Evolutionary conservation across 1,139 yeast species (phyloP).

Genomic region (Taiozyma sp.): DNA sequence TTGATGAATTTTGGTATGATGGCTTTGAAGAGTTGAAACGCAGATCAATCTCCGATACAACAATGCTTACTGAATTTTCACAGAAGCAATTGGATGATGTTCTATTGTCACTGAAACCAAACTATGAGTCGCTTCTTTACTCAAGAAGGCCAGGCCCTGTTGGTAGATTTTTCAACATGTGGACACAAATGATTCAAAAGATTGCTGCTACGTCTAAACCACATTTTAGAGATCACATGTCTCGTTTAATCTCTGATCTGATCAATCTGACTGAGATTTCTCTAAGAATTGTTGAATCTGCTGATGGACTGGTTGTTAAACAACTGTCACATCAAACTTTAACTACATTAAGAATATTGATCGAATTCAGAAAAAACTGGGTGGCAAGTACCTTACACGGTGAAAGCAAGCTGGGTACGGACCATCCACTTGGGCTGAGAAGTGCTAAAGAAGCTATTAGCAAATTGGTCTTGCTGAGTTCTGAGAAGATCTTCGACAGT

Average conservation of each 20-base stretch:
- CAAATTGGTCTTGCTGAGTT: slow-evolving; percentile 31
- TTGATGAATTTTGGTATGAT: slow-evolving; percentile 13
- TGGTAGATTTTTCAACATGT: slow-evolving; percentile 5
- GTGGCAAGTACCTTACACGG: not conserved
- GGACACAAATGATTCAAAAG: slow-evolving; percentile 5
- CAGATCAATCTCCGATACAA: slow-evolving; percentile 7
- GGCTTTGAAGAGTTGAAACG: slow-evolving; percentile 7
- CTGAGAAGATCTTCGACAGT: slow-evolving; percentile 23
- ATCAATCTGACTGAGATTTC: slow-evolving; percentile 65
- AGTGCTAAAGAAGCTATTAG: slow-evolving; percentile 28
- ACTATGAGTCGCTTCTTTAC: slow-evolving; percentile 4
- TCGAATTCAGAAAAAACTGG: slow-evolving; percentile 36
- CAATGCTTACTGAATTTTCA: slow-evolving; percentile 1
- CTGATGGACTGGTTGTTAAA: slow-evolving; percentile 38
- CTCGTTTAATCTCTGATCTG: slow-evolving; percentile 43
- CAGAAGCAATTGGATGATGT: slow-evolving; percentile 1
- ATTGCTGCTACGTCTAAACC: slow-evolving; percentile 14
- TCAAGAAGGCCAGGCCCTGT: slow-evolving; percentile 1
- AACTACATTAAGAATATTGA: slow-evolving; percentile 51
- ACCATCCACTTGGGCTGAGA: not conserved
- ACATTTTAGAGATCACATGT: slow-evolving; percentile 19
- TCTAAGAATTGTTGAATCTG: slow-evolving; percentile 49
- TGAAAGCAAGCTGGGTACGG: not conserved
- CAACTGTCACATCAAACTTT: slow-evolving; percentile 60
- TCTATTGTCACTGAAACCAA: slow-evolving; percentile 3